These are phyloP conservation scores for Aspergillus caelatus DNA, from an alignment of 2,329 filamentous ascomycete species.

Conservation along the genomic window DNA sequence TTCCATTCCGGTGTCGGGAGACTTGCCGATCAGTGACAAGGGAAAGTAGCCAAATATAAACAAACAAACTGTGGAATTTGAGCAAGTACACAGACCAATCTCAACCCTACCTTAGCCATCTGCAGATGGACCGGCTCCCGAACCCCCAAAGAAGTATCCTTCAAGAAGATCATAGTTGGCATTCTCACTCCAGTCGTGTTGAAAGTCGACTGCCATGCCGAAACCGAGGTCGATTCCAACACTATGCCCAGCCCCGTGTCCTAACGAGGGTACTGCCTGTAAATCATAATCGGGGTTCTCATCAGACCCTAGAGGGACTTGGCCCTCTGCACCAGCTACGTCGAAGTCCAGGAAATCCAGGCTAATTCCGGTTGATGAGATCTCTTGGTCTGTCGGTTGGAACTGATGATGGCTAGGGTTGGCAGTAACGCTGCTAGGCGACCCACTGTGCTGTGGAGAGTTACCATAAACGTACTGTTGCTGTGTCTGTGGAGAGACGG, in stretches of 20 bases:
- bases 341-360: slow-evolving; percentile 60
- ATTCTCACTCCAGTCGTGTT: slow-evolving; percentile 54
- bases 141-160: slow-evolving; percentile 58
- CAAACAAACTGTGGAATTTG: slow-evolving; percentile 5
- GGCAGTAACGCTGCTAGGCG: slow-evolving; percentile 31
- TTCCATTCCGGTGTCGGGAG: slow-evolving; percentile 4
- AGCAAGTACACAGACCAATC: neutral
- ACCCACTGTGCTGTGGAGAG: slow-evolving; percentile 38
- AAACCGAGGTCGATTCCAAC: slow-evolving; percentile 50
- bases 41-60: slow-evolving; percentile 2
- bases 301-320: slow-evolving; percentile 29
- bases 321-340: slow-evolving; percentile 36
- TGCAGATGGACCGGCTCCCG: slow-evolving; percentile 31
- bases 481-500: slow-evolving; percentile 34
- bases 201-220: slow-evolving; percentile 48
- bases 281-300: slow-evolving; percentile 33
- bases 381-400: slow-evolving; percentile 26
- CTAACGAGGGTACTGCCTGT: slow-evolving; percentile 33
- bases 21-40: slow-evolving; percentile 7
- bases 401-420: slow-evolving; percentile 28
- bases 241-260: slow-evolving; percentile 36
- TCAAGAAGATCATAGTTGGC: slow-evolving; percentile 55
- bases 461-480: slow-evolving; percentile 38
- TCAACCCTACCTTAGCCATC: slow-evolving; percentile 13
- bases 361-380: slow-evolving; percentile 41